Evolutionary conservation across 1,284 basidiomycete genomes (phyloP).

Genomic region (Ceratobasidium sp.): DNA sequence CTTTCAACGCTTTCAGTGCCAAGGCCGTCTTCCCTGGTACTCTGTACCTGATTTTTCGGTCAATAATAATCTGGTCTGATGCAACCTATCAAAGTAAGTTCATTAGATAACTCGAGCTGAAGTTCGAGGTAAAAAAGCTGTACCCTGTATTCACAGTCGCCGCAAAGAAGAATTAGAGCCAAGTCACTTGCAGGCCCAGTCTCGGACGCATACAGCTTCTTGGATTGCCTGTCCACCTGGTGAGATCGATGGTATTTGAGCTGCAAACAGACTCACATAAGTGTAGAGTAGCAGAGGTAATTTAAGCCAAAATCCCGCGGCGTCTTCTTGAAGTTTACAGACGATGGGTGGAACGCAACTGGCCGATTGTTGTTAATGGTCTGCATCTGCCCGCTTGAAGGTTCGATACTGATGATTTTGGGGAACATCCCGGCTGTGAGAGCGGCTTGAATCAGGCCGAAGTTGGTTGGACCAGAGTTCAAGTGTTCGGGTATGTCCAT

Average conservation of each 20-base stretch:
- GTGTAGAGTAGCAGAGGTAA: slow-evolving; percentile 87
- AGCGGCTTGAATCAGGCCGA: slow-evolving; percentile 86
- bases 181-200: slow-evolving; percentile 90
- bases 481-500: slow-evolving; percentile 53
- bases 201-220: slow-evolving; percentile 97
- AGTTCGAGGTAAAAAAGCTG: too few relatives aligned
- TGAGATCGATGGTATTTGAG: slow-evolving; percentile 42
- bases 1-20: slow-evolving; percentile 85
- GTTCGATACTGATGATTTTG: slow-evolving; percentile 84
- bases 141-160: slow-evolving; percentile 92
- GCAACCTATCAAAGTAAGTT: slow-evolving; percentile 66
- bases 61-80: slow-evolving; percentile 80
- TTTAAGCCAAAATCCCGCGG: slow-evolving; percentile 79
- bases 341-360: slow-evolving; percentile 91
- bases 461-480: slow-evolving; percentile 74
- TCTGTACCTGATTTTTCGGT: slow-evolving; percentile 86
- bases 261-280: slow-evolving; percentile 71
- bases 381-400: slow-evolving; percentile 69
- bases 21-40: slow-evolving; percentile 79
- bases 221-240: slow-evolving; percentile 77
- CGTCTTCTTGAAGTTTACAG: slow-evolving; percentile 82
- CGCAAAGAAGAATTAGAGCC: slow-evolving; percentile 87
- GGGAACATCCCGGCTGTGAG: slow-evolving; percentile 92
- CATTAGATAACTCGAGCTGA: slow-evolving; percentile 22
- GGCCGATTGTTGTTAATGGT: slow-evolving; percentile 91